Conservation (phyloP, 106 monocot species). For the Xerophyta viscosa region DNA sequence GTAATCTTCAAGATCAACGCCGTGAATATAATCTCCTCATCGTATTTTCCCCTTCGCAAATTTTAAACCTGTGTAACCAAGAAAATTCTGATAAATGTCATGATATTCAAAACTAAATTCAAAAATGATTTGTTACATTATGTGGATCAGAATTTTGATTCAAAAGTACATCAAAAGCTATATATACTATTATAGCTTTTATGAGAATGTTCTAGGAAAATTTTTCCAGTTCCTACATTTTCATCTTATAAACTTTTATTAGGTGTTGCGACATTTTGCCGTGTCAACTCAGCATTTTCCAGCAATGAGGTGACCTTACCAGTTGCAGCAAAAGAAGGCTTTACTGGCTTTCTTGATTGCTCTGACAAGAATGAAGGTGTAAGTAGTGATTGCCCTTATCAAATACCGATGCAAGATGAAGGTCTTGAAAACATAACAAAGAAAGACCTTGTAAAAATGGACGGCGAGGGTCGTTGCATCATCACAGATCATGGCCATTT, state of each 20-base stretch:
- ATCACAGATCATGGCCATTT: constrained; percentile 98
- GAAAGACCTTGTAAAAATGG: constrained; percentile 66
- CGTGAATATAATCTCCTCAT: too few relatives aligned
- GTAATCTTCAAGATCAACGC: too few relatives aligned
- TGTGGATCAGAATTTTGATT: too few relatives aligned
- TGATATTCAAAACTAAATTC: too few relatives aligned
- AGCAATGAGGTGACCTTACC: constrained; percentile 81
- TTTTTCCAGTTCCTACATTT: not conserved
- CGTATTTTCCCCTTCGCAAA: too few relatives aligned
- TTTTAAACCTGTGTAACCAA: too few relatives aligned
- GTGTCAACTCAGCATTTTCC: constrained; percentile 69
- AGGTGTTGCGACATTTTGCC: constrained; percentile 97
- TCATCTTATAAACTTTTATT: constrained; percentile 1
- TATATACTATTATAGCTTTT: too few relatives aligned
- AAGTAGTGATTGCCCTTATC: constrained; percentile 22
- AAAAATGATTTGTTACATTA: too few relatives aligned
- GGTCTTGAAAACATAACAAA: constrained; percentile 50
- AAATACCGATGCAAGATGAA: constrained; percentile 26
- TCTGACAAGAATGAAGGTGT: constrained; percentile 25
- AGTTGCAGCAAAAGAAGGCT: constrained; percentile 84
- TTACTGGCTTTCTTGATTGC: constrained; percentile 60
- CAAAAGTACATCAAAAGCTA: too few relatives aligned
- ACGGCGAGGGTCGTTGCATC: constrained; percentile 82
- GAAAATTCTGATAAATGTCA: too few relatives aligned
- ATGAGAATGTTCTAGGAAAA: too few relatives aligned